These are phyloP conservation scores for Fusarium marasasianum DNA, from an alignment of 2,329 filamentous ascomycete species.

Conservation along the genomic window DNA sequence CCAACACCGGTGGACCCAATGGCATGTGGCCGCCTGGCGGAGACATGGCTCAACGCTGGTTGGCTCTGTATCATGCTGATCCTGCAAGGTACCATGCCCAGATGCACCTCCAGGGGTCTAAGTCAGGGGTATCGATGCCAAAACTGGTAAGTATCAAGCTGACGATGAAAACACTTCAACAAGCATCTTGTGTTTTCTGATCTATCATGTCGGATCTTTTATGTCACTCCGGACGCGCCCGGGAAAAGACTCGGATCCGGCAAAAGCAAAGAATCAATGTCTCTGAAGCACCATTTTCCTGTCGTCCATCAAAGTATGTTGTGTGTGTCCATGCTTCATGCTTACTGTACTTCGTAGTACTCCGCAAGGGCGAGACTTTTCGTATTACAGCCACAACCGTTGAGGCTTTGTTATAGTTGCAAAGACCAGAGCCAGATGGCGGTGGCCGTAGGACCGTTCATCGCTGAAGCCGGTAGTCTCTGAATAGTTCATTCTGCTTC, in stretches of 20 bases:
- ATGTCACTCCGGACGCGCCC: not conserved
- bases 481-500: slow-evolving; percentile 5
- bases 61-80: slow-evolving; percentile 36
- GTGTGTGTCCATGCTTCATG: not conserved
- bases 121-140: slow-evolving; percentile 37
- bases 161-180: slow-evolving; percentile 14
- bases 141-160: slow-evolving; percentile 17
- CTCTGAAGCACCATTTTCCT: not conserved
- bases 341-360: not conserved
- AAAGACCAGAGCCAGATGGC: not conserved
- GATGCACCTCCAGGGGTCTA: slow-evolving; percentile 25
- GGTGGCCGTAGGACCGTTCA: not conserved
- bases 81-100: slow-evolving; percentile 37
- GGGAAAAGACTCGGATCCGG: slow-evolving; percentile 26
- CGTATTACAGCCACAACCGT: slow-evolving; percentile 27
- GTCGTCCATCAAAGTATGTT: not conserved
- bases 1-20: slow-evolving; percentile 31
- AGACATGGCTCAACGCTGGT: slow-evolving; percentile 26
- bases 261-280: slow-evolving; percentile 1
- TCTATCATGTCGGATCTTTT: slow-evolving; percentile 19
- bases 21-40: slow-evolving; percentile 36
- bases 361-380: slow-evolving; percentile 17
- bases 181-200: not conserved
- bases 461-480: slow-evolving; percentile 6
- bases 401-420: slow-evolving; percentile 26